Conservation (phyloP, 139 green algal genomes). For the Pleodorina starrii region DNA sequence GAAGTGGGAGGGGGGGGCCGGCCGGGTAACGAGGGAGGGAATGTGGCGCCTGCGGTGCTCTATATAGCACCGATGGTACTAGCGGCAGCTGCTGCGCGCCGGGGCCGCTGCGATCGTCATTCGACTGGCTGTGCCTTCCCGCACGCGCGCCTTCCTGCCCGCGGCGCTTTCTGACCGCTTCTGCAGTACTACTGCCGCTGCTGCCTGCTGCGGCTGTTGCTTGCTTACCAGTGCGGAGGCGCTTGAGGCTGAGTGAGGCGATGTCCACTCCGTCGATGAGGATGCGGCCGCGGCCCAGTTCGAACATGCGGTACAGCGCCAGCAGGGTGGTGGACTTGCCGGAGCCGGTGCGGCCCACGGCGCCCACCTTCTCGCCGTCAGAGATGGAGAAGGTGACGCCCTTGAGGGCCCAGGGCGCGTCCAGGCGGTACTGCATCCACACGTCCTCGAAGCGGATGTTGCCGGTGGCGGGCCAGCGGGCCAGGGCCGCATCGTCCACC, state of each 20-base stretch:
- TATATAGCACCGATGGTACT: too few species aligned
- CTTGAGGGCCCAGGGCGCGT: slow-evolving; percentile 48
- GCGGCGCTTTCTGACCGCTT: too few species aligned
- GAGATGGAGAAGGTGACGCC: slow-evolving; percentile 60
- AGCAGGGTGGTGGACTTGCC: slow-evolving; percentile 86
- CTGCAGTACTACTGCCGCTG: too few species aligned
- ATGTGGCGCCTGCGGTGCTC: too few species aligned
- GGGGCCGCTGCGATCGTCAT: too few species aligned
- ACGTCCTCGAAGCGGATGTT: slow-evolving; percentile 63
- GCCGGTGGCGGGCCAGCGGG: slow-evolving; percentile 62
- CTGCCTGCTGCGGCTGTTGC: too few species aligned
- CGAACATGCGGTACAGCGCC: slow-evolving; percentile 84
- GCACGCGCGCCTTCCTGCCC: too few species aligned
- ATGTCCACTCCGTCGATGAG: slow-evolving; percentile 82
- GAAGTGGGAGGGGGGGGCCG: too few species aligned
- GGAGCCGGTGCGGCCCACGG: slow-evolving; percentile 80
- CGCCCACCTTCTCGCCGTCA: slow-evolving; percentile 70
- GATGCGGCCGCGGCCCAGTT: slow-evolving; percentile 70
- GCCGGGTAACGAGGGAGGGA: too few species aligned
- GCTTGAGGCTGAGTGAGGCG: slow-evolving; percentile 65
- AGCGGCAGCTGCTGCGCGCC: too few species aligned
- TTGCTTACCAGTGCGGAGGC: slow-evolving; percentile 69
- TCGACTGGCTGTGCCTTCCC: too few species aligned
- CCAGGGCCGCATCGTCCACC: slow-evolving; percentile 18
- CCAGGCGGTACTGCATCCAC: slow-evolving; percentile 59